A percentile compares a stretch with the other conserved stretches of the same genome.
Conservation (phyloP, 257 asterid genomes). For the Nicotiana knightiana region DNA sequence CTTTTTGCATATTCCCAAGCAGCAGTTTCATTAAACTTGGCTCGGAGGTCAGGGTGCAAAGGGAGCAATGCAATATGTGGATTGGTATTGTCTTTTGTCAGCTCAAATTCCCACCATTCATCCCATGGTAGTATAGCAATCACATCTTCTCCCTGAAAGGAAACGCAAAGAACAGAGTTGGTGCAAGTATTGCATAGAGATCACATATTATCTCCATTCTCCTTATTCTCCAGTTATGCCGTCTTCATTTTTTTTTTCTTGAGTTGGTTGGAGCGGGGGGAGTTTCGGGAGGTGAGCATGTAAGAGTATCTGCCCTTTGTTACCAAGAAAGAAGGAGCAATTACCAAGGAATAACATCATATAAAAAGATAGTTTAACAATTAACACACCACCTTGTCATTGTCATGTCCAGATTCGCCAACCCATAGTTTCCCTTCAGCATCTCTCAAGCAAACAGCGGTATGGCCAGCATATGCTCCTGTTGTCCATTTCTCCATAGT, state of each 20-base stretch:
- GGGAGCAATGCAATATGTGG: conserved; percentile 92
- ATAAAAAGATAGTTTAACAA: conserved; percentile 1
- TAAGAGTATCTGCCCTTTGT: neutral
- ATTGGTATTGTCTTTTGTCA: conserved; percentile 66
- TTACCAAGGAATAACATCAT: neutral
- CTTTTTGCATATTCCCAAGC: conserved; percentile 91
- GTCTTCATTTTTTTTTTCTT: neutral
- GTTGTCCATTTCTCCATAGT: conserved; percentile 89
- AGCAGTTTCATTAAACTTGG: conserved; percentile 75
- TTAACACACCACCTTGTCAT: conserved; percentile 50
- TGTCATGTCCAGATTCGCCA: conserved; percentile 83
- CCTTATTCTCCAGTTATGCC: neutral
- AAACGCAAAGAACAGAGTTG: neutral
- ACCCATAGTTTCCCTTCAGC: conserved; percentile 80
- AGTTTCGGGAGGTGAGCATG: neutral
- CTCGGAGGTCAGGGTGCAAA: conserved; percentile 64
- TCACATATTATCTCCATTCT: neutral
- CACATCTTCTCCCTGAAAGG: conserved; percentile 63
- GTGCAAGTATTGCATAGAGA: neutral
- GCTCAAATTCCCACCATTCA: conserved; percentile 89
- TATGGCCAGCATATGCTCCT: conserved; percentile 83
- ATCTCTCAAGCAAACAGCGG: conserved; percentile 83
- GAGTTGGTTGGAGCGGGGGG: neutral
- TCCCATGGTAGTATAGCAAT: conserved; percentile 87
- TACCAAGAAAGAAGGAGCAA: neutral